Evolutionary conservation across 345 rosid genomes (phyloP), one percentile per base, ranked within the genome.

Genomic region (Linum lewisii): DNA sequence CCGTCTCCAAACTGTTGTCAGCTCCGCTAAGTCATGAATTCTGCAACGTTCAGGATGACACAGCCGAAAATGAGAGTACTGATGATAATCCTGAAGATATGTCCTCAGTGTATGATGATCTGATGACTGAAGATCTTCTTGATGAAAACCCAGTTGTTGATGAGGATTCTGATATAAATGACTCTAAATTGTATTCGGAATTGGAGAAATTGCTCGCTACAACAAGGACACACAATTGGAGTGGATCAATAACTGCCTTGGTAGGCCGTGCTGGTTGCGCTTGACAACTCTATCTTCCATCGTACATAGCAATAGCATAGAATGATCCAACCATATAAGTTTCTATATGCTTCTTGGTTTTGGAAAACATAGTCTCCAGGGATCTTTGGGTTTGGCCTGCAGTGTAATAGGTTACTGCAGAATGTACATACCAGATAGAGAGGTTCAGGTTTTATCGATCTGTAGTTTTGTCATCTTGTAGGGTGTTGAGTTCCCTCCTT

Each of bases 181-280:
- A 78, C 63, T 62, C 73, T 0, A 65, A 60, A 8, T 49, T 78
- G 32, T 74, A 68, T 65, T 55, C 71, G 47, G 82, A 78, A 56
- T 53, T 78, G 60, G 77, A 78, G 64, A 71, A 75, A 49, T 60
- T 74, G 72, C 54, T 69, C 16, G 72, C 72, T 29, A 29, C 34
- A 4, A 29, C 2, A 9, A 20, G 56, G 34, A 5, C 34, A 29
- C 34, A 29, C 34, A 52, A 13, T 52, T 52, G 56, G 24, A 52
- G 22, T 52, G 56, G 56, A 19, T 52, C 24, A 20, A 15, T 21
- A 21, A 52, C 2, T 29, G 34, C 7, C 2, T 3, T 29, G 34
- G 34, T 29, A 29, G 34, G 34, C 2, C 5, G 7, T 29, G 34
- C 34, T 29, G 34, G 34, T 29, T 29, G 34, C 34, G 34, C 34